Conservation (phyloP, 495 filamentous ascomycete genomes). For the Aspergillus bridgeri region DNA sequence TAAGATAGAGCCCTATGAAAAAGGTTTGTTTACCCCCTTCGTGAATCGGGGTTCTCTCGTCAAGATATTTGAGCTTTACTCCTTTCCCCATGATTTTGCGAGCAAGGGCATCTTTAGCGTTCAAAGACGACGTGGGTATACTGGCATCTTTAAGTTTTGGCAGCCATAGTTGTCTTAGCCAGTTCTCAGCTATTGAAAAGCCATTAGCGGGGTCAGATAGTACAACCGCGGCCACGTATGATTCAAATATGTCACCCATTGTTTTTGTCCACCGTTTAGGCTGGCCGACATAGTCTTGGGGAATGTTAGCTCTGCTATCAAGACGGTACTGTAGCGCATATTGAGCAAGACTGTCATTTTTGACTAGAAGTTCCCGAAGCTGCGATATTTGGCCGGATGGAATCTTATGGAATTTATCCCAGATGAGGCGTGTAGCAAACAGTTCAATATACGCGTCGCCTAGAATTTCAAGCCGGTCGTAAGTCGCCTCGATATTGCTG, state of each 20-base stretch:
- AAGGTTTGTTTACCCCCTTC: conserved; percentile 57
- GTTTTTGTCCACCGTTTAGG: conserved; percentile 61
- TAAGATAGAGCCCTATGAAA: conserved; percentile 68
- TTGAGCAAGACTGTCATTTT: conserved; percentile 68
- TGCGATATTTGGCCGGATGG: conserved; percentile 59
- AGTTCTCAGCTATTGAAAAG: conserved; percentile 54
- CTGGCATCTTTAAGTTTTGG: conserved; percentile 33
- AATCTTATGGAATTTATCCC: conserved; percentile 56
- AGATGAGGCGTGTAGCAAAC: conserved; percentile 62
- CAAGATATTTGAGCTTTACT: conserved; percentile 63
- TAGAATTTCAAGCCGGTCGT: conserved; percentile 72
- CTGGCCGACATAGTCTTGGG: conserved; percentile 34
- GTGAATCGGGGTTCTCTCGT: conserved; percentile 48
- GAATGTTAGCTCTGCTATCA: conserved; percentile 54
- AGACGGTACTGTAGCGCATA: conserved; percentile 67
- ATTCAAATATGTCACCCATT: conserved; percentile 81
- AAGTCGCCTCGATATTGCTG: conserved; percentile 36
- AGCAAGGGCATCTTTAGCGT: conserved; percentile 54
- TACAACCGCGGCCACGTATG: conserved; percentile 77
- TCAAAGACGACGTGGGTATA: conserved; percentile 35
- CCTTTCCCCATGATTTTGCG: conserved; percentile 55
- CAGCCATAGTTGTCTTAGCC: conserved; percentile 70
- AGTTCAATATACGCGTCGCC: conserved; percentile 74
- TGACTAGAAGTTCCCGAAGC: conserved; percentile 66
- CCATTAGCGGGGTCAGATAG: conserved; percentile 60